phyloP scores from a whole-genome alignment of 2,329 filamentous ascomycete genomes.

The Thyridium curvatum region DNA sequence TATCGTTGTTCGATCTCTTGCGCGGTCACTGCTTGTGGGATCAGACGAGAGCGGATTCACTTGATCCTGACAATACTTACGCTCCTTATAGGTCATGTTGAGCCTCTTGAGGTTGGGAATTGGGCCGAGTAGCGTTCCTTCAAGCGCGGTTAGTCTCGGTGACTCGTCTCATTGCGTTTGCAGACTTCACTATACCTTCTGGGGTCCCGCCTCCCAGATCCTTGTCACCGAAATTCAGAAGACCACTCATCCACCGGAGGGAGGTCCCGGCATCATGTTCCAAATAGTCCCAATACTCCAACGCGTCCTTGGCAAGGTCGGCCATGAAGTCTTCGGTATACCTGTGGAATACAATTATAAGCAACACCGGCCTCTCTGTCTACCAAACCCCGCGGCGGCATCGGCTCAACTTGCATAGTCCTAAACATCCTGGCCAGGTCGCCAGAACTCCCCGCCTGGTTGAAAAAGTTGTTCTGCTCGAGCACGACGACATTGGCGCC shows the following conservation, averaged over 20 bases:
- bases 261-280: constrained; percentile 3
- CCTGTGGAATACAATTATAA: constrained; percentile 3
- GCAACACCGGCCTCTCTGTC: not conserved
- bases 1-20: constrained; percentile 3
- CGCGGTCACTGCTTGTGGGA: constrained; percentile 1
- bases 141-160: too few relatives aligned
- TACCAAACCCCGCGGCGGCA: too few relatives aligned
- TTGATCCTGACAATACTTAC: not conserved
- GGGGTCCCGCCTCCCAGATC: not conserved
- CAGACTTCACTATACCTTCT: constrained; percentile 1
- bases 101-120: too few relatives aligned
- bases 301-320: not conserved
- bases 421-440: too few relatives aligned
- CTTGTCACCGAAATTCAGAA: constrained; percentile 3
- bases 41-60: not conserved
- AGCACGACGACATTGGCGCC: too few relatives aligned
- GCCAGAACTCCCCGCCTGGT: too few relatives aligned
- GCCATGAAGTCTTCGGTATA: constrained; percentile 4
- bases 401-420: too few relatives aligned
- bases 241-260: constrained; percentile 2
- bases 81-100: not conserved
- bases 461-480: too few relatives aligned
- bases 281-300: constrained; percentile 3
- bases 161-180: too few relatives aligned
- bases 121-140: too few relatives aligned